Evolutionary conservation across 805 yeast species (phyloP).

Genomic region (Saccharomyces kudriavzevii): DNA sequence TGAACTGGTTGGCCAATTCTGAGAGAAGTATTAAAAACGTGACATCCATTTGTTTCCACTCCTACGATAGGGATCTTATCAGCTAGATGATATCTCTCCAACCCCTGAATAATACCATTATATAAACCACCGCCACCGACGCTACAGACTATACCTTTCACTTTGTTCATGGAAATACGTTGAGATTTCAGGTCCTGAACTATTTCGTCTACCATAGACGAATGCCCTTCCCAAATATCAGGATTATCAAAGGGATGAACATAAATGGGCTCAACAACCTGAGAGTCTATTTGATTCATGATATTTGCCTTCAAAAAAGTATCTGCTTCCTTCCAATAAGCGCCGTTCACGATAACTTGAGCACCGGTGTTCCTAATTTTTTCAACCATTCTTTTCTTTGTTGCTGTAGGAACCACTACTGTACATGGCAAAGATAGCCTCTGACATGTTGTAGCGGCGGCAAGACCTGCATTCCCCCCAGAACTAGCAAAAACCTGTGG

Average conservation of each 20-base stretch:
- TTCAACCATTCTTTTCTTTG: constrained; percentile 39
- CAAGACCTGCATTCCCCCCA: constrained; percentile 42
- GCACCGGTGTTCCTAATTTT: constrained; percentile 39
- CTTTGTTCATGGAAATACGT: constrained; percentile 12
- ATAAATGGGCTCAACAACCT: constrained; percentile 34
- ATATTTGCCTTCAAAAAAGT: constrained; percentile 31
- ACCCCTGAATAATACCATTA: constrained; percentile 43
- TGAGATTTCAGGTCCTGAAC: constrained; percentile 21
- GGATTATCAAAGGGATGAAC: constrained; percentile 50
- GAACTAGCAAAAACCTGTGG: constrained; percentile 43
- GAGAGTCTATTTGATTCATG: constrained; percentile 16
- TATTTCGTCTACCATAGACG: constrained; percentile 40
- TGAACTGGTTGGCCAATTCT: constrained; percentile 37
- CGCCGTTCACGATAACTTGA: constrained; percentile 39
- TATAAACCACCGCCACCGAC: constrained; percentile 54
- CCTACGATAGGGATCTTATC: constrained; percentile 37
- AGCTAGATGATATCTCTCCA: constrained; percentile 30
- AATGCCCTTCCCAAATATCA: constrained; percentile 48
- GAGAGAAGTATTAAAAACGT: constrained; percentile 47
- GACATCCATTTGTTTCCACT: constrained; percentile 57
- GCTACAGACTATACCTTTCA: constrained; percentile 45
- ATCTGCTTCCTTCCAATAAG: constrained; percentile 45
- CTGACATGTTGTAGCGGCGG: constrained; percentile 43
- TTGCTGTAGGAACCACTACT: constrained; percentile 50
- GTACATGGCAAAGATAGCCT: constrained; percentile 36